Percentiles rank a stretch among this genome's conserved stretches.
phyloP scores from a whole-genome alignment of 345 rosid species.

The Capsella bursapastoris region DNA sequence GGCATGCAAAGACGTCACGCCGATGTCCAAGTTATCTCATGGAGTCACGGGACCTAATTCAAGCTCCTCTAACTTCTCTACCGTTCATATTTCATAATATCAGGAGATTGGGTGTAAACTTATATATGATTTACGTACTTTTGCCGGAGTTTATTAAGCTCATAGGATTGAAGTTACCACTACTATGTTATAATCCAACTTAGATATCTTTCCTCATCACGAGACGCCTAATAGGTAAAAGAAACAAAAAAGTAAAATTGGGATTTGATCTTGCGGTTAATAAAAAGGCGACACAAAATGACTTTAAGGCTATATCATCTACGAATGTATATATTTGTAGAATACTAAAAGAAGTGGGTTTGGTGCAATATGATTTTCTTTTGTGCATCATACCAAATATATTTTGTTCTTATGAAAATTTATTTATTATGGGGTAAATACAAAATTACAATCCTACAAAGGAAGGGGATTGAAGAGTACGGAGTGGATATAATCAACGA shows the following conservation, averaged over 20 bases:
- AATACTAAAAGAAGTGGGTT: no score
- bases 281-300: background rate
- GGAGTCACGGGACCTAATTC: background rate
- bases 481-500: conserved; percentile 22
- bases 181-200: background rate
- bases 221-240: no score
- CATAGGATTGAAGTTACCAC: no score
- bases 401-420: background rate
- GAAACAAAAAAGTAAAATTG: background rate
- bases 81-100: conserved; percentile 4
- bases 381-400: background rate
- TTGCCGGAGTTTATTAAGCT: background rate
- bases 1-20: conserved; percentile 15
- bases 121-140: background rate
- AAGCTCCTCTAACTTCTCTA: conserved; percentile 6
- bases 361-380: no score
- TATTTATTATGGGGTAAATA: background rate
- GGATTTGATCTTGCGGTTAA: background rate
- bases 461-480: conserved; percentile 18
- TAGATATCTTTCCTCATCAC: no score
- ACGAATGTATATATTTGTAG: background rate
- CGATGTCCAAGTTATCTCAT: conserved; percentile 26
- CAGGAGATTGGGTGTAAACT: background rate
- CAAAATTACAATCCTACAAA: background rate
- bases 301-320: background rate